phyloP scores from a whole-genome alignment of 163 green algal genomes.

The Scenedesmus sp. region DNA sequence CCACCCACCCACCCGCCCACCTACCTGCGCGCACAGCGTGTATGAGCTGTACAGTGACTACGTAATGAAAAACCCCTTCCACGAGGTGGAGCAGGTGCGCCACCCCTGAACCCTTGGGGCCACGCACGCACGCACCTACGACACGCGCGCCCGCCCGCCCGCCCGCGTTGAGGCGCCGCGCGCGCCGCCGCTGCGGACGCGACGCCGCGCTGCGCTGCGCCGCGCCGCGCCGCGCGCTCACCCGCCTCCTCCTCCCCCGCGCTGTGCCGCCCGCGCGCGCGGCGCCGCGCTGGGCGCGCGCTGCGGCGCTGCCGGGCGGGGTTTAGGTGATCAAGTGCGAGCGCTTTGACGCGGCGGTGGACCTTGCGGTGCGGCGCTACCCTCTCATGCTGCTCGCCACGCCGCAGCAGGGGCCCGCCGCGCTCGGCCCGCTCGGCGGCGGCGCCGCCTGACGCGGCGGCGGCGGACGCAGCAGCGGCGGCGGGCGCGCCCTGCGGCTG shows the following conservation, averaged over 20 bases:
- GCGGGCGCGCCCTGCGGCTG: too few species aligned
- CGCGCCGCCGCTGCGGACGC: background rate
- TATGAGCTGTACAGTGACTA: slow-evolving; percentile 97
- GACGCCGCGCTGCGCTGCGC: too few species aligned
- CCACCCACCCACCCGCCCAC: background rate
- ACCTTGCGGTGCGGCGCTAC: slow-evolving; percentile 52
- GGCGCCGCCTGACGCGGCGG: too few species aligned
- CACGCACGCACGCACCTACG: background rate
- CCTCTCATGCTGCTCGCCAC: slow-evolving; percentile 49
- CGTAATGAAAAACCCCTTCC: slow-evolving; percentile 98
- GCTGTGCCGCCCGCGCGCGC: background rate
- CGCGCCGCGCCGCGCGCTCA: too few species aligned
- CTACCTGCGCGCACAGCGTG: slow-evolving; percentile 76
- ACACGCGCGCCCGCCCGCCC: too few species aligned
- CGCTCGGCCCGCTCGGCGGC: background rate
- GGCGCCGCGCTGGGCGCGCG: too few species aligned
- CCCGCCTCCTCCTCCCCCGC: background rate
- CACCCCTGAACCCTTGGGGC: background rate
- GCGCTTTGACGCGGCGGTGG: slow-evolving; percentile 87
- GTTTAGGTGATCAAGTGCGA: slow-evolving; percentile 93
- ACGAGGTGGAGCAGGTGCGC: slow-evolving; percentile 92
- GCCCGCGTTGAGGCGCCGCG: background rate
- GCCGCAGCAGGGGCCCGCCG: slow-evolving; percentile 16
- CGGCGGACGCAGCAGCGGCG: too few species aligned
- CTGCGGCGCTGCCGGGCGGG: slow-evolving; percentile 3